Conservation (phyloP, 805 yeast species). For the Isabelozyma rhagii region DNA sequence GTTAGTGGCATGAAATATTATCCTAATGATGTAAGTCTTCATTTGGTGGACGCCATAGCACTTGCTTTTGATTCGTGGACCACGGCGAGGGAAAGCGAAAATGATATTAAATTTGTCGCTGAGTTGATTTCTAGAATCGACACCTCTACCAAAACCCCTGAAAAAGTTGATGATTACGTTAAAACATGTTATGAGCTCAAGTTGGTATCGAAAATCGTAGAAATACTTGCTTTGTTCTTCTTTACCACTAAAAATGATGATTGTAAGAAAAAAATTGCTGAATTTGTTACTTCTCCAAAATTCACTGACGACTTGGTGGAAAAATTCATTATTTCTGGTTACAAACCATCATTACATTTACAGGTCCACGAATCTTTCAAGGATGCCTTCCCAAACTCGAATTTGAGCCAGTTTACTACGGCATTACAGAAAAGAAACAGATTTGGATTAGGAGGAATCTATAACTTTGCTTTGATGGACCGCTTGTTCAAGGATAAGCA, state of each 20-base stretch:
- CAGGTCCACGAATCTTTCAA: conserved; percentile 45
- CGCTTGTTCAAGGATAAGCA: conserved; percentile 45
- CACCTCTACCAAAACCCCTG: conserved; percentile 8
- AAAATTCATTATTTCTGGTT: conserved; percentile 44
- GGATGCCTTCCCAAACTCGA: conserved; percentile 43
- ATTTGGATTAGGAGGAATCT: conserved; percentile 53
- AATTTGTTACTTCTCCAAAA: conserved; percentile 34
- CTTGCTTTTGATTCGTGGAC: conserved; percentile 79
- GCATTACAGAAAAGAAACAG: conserved; percentile 44
- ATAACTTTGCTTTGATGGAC: conserved; percentile 63
- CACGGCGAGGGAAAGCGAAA: conserved; percentile 49
- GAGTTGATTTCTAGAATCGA: conserved; percentile 35
- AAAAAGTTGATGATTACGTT: conserved; percentile 19
- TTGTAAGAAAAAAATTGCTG: conserved; percentile 40
- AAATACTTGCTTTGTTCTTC: conserved; percentile 68
- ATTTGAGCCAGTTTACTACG: conserved; percentile 50
- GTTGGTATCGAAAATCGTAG: conserved; percentile 65
- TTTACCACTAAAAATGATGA: conserved; percentile 51
- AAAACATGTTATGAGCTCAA: conserved; percentile 52
- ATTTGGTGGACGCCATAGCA: conserved; percentile 69
- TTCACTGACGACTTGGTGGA: conserved; percentile 27
- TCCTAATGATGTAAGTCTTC: conserved; percentile 63
- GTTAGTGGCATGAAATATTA: conserved; percentile 49
- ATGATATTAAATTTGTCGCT: conserved; percentile 46
- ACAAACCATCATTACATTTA: conserved; percentile 45